Evolutionary conservation across 306 rosid genomes (phyloP), one percentile per base, ranked within the genome.

Genomic region (Lagenaria siceraria): DNA sequence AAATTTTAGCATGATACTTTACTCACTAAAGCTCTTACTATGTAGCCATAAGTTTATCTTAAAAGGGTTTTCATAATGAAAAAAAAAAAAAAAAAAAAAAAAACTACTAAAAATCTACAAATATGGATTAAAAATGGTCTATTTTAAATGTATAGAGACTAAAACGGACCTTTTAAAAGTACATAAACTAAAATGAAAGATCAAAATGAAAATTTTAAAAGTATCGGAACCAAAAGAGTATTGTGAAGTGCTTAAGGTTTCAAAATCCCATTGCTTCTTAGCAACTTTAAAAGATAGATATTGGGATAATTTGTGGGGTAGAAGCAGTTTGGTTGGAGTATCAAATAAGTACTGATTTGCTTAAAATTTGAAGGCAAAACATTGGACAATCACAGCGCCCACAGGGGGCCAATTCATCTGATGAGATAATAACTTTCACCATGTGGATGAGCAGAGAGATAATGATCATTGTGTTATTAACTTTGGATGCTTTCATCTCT

Each of bases 301-400:
- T 72, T 72, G 42, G 60, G 25, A 10, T 18, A 31, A 70, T 13
- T 72, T 27, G 77, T 73, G 48, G 77, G 77, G 76, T 49, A 72
- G 31, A 51, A 27, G 48, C 24, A 73, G 43, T 31, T 29, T 31
- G 33, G 46, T 73, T 73, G 48, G 48, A 73, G 48, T 2, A 49
- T 73, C 61, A 73, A n/a, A 48, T 46, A 51, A 49, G 61, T 48
- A 71, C 76, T 24, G 76, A 71, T 71, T 58, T 71, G 76, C 76
- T 71, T 27, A 46, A 48, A 71, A 48, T 15, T 73, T 51, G 77
- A 73, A 18, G 62, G 61, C 48, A 73, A 29, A 31, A 31, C 25
- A 29, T 63, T 73, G 62, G 62, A 52, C 77, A 73, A 73, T 52
- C 48, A 13, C 25, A 73, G 77, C 24, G 40, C 27, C 77, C 60